Percentiles rank a stretch among this genome's conserved stretches.
phyloP scores from a whole-genome alignment of 2,329 filamentous ascomycete species.

The Septoria petroselini region DNA sequence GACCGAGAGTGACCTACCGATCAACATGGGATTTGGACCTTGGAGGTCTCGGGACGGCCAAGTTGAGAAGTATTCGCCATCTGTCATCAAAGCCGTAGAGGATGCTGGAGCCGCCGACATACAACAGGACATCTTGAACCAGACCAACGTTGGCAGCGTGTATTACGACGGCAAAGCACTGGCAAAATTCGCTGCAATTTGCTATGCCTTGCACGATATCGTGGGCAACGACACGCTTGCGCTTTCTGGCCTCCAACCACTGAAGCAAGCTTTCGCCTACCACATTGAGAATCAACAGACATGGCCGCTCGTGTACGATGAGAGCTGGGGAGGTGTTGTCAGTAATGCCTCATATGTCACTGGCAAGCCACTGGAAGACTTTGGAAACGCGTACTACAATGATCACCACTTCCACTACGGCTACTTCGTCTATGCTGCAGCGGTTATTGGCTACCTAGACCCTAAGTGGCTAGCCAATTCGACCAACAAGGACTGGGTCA shows the following conservation, averaged over 20 bases:
- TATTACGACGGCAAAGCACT: conserved; percentile 76
- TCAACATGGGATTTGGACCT: conserved; percentile 72
- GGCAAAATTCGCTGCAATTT: conserved; percentile 45
- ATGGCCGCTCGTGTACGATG: conserved; percentile 56
- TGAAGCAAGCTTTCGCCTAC: conserved; percentile 47
- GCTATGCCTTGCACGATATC: conserved; percentile 53
- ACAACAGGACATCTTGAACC: conserved; percentile 67
- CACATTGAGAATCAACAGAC: conserved; percentile 46
- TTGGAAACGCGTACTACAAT: conserved; percentile 84
- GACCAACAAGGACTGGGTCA: conserved; percentile 74
- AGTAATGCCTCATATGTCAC: conserved; percentile 77
- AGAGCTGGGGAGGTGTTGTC: conserved; percentile 73
- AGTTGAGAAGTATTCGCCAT: conserved; percentile 12
- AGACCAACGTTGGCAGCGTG: conserved; percentile 78
- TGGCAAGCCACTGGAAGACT: conserved; percentile 69
- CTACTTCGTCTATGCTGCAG: conserved; percentile 84
- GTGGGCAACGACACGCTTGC: conserved; percentile 46
- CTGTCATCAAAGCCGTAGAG: conserved; percentile 42
- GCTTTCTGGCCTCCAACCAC: conserved; percentile 48
- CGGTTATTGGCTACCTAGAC: conserved; percentile 77
- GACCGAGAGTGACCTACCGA: conserved; percentile 68
- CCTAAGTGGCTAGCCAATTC: conserved; percentile 62
- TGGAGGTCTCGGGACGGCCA: conserved; percentile 59
- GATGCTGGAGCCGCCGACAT: conserved; percentile 67
- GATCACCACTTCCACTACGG: conserved; percentile 66